phyloP scores from a whole-genome alignment of 345 rosid species.

The Eucalyptus paniculata region DNA sequence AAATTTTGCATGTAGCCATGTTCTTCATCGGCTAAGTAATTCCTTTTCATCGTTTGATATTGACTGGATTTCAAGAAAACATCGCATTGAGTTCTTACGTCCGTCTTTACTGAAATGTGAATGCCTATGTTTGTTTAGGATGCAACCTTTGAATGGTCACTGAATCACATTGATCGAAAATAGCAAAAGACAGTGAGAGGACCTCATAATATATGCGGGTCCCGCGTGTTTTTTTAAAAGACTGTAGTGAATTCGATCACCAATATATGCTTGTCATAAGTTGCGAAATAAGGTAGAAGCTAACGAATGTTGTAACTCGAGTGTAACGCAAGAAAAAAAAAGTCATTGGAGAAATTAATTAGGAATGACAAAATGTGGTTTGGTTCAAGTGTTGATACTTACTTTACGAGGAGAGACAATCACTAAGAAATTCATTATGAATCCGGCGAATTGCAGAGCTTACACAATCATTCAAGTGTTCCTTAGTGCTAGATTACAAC shows the following conservation, averaged over 20 bases:
- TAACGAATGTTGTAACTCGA: too few species aligned
- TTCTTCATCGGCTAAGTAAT: background rate
- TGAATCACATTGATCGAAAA: background rate
- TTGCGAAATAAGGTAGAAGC: background rate
- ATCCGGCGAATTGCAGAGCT: background rate
- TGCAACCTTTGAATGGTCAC: background rate
- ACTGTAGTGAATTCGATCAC: background rate
- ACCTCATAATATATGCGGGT: background rate
- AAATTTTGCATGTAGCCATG: background rate
- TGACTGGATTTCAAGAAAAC: background rate
- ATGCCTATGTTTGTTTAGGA: background rate
- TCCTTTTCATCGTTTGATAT: background rate
- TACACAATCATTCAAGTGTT: background rate
- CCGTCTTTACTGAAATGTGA: background rate
- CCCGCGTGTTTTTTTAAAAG: background rate
- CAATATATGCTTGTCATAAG: background rate
- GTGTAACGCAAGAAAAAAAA: background rate
- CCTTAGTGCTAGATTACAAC: background rate
- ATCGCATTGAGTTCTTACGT: background rate
- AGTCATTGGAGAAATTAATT: background rate
- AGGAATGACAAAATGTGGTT: background rate
- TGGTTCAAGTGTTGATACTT: background rate
- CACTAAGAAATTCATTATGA: background rate
- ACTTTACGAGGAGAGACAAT: background rate
- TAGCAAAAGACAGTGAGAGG: background rate